Evolutionary conservation across 106 monocot species (phyloP), one percentile per base, ranked within the genome.

Genomic region (Narthecium ossifragum): DNA sequence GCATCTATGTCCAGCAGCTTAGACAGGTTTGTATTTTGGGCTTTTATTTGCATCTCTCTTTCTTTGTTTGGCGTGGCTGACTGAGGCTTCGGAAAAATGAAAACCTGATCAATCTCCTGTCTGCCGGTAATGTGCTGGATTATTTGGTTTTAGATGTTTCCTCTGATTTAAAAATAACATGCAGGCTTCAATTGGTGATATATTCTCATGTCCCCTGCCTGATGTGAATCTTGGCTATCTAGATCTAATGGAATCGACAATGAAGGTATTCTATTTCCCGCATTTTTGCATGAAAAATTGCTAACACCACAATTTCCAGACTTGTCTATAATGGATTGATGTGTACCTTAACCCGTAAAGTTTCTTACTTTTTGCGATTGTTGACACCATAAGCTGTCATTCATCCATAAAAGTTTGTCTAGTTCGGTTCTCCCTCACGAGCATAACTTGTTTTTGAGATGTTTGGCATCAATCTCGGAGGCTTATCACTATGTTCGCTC

Each of bases 221-320:
- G 89, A 94, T 73, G 78, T 60, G 23, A 75, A 70, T 68, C 70
- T 90, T 31, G 86, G 86, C 62, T 94, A 86, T 61, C 17, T 57
- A 45, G 69, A 70, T 56, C 21, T 78, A 36, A 51, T 94, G 46
- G 78, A 83, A 52, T 67, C 82, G 64, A 78, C 94, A 45, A 80
- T 59, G 61, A 64, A 89, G 93, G 93, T 94, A 80, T 23, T 41
- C 24, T 29, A 34, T 21, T 11, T 29, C 17, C 55, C 27, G 5
- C 13, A 9, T 48, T 50, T 18, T 50, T 8, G 2, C 8, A 50
- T 24, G n/a, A 21, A 5, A n/a, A n/a, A 22, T 2, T 50, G n/a
- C 0, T 13, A 11, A 53, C 27, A 12, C 27, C 30, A 12, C 12
- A 0, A 26, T 53, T 9, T 12, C 17, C 1, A 7, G 6, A 5